phyloP scores from a whole-genome alignment of 805 yeast genomes.

The Saturnispora gosingensis region DNA sequence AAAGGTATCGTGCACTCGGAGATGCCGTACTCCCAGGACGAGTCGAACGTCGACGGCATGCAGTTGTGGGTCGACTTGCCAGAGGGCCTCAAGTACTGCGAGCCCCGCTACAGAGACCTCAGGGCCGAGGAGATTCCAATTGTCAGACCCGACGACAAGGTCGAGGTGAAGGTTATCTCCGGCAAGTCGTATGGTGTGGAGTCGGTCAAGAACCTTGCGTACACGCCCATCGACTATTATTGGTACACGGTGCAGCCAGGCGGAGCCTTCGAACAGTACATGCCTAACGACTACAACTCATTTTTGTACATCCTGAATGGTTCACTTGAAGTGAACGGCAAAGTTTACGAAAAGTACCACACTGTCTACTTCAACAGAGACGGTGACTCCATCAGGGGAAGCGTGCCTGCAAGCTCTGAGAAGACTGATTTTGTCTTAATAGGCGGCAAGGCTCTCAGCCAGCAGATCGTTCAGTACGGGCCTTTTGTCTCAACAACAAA shows the following conservation, averaged over 20 bases:
- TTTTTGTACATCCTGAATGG: conserved; percentile 66
- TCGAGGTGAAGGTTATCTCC: conserved; percentile 61
- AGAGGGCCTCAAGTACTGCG: conserved; percentile 45
- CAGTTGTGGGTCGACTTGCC: conserved; percentile 89
- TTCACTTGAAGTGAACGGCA: conserved; percentile 35
- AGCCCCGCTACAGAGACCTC: conserved; percentile 74
- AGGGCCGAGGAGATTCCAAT: conserved; percentile 62
- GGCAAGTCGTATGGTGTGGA: conserved; percentile 73
- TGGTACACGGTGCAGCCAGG: conserved; percentile 58
- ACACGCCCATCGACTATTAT: conserved; percentile 71
- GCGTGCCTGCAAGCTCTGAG: conserved; percentile 35
- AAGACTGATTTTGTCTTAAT: conserved; percentile 59
- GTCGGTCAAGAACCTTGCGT: conserved; percentile 65
- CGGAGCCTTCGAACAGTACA: conserved; percentile 49
- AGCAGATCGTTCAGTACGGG: conserved; percentile 76
- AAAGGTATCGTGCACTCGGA: conserved; percentile 80
- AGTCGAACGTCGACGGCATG: conserved; percentile 49
- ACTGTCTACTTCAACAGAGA: conserved; percentile 59
- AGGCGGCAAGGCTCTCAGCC: conserved; percentile 68
- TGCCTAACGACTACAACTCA: conserved; percentile 54
- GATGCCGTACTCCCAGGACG: conserved; percentile 59
- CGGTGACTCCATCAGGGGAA: conserved; percentile 54
- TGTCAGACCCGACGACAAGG: conserved; percentile 54
- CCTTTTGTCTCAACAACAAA: conserved; percentile 77
- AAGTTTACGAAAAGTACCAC: conserved; percentile 34